Base-by-base conservation (phyloP, 2,329 filamentous ascomycete species). In the Clarireedia sp. region DNA sequence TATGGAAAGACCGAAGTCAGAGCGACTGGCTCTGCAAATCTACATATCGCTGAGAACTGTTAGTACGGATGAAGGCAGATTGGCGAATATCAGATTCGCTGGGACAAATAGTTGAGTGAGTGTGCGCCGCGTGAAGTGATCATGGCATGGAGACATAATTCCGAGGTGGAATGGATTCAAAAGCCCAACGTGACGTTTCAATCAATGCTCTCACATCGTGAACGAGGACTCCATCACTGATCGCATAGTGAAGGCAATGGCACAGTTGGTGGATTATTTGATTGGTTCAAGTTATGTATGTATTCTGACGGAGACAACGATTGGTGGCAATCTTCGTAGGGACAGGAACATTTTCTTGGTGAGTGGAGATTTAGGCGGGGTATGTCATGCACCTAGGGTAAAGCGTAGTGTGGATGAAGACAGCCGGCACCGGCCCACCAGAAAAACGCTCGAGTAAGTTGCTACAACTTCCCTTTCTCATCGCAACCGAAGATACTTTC, bases 11-110 rank as follows among this genome's bases (percentile, higher is more conserved):
- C 64, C 23, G 67, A 69, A 38, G 86, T 89, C 63, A 87, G 75
- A 7, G 86, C 80, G 58, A 86, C 73, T 8, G 88, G 88, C 68
- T 92, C 88, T 58, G 87, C 85, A 66, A 92, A 87, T 66, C 88
- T 80, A 67, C 86, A 89, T 73, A 90, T 78, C 68, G 86, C 87
- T 90, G 62, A 33, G 19, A 24, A 33, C 21, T 29, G 21, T 56
- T 46, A 56, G 54, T 54, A 48, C 17, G 6, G 10, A 45, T 24
- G n/a, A 8, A 21, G 12, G n/a, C 19, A 17, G 12, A 40, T 9
- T 19, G 9, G 12, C 24, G 24, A 3, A n/a, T 5, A 14, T 4
- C 2, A 9, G 38, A 41, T 41, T 17, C 19, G 19, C 19, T 17
- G 16, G 14, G 38, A 19, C 4, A 17, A 41, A 41, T 33, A 12